A percentile compares a stretch with the other conserved stretches of the same genome.
These are phyloP conservation scores for Penicillium lividum DNA, from an alignment of 495 filamentous ascomycete genomes.

Conservation along the genomic window DNA sequence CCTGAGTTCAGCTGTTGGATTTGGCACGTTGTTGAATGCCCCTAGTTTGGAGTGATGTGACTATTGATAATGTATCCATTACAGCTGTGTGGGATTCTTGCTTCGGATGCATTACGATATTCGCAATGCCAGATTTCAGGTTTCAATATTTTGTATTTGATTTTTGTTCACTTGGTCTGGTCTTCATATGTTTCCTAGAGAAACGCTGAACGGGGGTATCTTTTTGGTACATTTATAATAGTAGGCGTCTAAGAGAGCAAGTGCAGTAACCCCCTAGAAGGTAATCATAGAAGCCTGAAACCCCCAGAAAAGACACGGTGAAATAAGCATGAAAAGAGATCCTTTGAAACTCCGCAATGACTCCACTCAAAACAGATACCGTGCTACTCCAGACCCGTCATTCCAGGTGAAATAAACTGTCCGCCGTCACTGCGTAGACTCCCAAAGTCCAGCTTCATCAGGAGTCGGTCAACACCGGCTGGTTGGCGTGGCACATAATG, in stretches of 20 bases:
- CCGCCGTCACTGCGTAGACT: conserved; percentile 32
- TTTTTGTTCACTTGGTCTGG: not conserved
- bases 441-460: conserved; percentile 85
- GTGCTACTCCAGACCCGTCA: conserved; percentile 14
- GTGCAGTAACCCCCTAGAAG: not conserved
- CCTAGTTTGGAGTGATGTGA: too few species aligned
- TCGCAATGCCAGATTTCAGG: too few species aligned
- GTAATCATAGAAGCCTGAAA: not conserved
- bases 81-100: too few species aligned
- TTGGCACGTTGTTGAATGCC: too few species aligned
- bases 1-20: too few species aligned
- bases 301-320: not conserved
- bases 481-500: conserved; percentile 64
- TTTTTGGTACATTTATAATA: not conserved
- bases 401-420: conserved; percentile 9
- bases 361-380: not conserved
- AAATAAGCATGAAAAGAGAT: conserved; percentile 1
- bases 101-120: too few species aligned
- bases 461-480: conserved; percentile 72
- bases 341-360: not conserved
- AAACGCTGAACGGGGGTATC: not conserved
- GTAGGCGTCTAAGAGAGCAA: not conserved
- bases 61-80: too few species aligned
- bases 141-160: too few species aligned
- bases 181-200: not conserved